phyloP scores from a whole-genome alignment of 1,284 basidiomycete genomes.

The Polyporus tsugae region DNA sequence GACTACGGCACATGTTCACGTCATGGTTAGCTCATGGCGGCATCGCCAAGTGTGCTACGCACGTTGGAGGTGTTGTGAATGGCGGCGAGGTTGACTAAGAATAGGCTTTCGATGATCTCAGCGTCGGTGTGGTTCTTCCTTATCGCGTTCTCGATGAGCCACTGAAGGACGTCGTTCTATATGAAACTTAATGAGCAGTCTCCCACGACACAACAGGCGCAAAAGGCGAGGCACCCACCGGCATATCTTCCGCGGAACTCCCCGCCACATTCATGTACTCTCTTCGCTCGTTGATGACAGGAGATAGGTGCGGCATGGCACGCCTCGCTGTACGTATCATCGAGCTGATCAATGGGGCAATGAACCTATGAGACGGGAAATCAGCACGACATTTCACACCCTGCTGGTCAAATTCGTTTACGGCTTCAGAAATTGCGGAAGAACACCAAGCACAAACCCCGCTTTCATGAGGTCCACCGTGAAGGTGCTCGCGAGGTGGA shows the following conservation, averaged over 20 bases:
- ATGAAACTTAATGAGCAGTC: not conserved
- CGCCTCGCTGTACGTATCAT: not conserved
- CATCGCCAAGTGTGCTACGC: not conserved
- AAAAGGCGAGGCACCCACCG: not conserved
- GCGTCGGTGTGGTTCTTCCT: not conserved
- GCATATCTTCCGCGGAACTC: not conserved
- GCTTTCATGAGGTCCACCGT: too few relatives aligned
- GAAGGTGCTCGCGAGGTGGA: too few relatives aligned
- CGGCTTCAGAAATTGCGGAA: too few relatives aligned
- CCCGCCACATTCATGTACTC: not conserved
- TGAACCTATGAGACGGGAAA: not conserved
- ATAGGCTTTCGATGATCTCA: not conserved
- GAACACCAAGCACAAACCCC: too few relatives aligned
- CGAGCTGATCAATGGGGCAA: not conserved
- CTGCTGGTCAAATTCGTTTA: too few relatives aligned
- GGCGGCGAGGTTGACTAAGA: not conserved
- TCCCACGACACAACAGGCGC: not conserved
- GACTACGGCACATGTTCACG: not conserved
- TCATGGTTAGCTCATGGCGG: too few relatives aligned
- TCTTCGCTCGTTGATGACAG: not conserved
- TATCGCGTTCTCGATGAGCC: not conserved
- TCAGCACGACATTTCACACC: not conserved
- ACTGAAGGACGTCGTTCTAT: not conserved
- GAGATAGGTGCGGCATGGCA: not conserved
- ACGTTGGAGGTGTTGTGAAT: constrained; percentile 22